A percentile compares a stretch with the other conserved stretches of the same genome.
phyloP scores from a whole-genome alignment of 495 filamentous ascomycete genomes.

The Aspergillus cristatus region DNA sequence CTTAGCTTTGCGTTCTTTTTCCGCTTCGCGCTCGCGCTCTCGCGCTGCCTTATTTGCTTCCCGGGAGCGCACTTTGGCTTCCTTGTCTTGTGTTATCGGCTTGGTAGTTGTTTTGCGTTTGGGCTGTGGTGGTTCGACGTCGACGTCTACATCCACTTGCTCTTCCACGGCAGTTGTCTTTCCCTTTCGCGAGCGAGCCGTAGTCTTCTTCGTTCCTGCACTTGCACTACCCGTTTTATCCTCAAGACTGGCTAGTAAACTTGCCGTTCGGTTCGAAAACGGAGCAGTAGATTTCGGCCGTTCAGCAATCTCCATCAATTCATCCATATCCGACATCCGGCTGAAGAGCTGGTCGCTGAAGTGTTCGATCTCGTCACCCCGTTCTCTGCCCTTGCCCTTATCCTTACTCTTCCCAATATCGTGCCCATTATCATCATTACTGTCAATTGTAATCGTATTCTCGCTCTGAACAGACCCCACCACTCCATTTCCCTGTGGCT shows the following conservation, averaged over 20 bases:
- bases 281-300: conserved; percentile 1
- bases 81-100: conserved; percentile 33
- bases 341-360: conserved; percentile 28
- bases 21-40: conserved; percentile 34
- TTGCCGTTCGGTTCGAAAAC: conserved; percentile 33
- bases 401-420: conserved; percentile 3
- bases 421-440: conserved; percentile 23
- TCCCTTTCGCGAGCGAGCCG: conserved; percentile 3
- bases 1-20: conserved; percentile 41
- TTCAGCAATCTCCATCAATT: conserved; percentile 13
- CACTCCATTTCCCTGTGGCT: neutral
- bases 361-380: conserved; percentile 24
- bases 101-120: conserved; percentile 20
- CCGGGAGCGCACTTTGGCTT: conserved; percentile 47
- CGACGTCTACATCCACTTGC: conserved; percentile 20
- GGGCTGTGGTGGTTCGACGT: conserved; percentile 12
- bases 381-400: neutral
- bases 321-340: conserved; percentile 20
- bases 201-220: conserved; percentile 1
- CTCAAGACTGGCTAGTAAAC: conserved; percentile 25
- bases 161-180: conserved; percentile 9
- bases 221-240: conserved; percentile 2
- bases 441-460: conserved; percentile 26
- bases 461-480: neutral
- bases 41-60: conserved; percentile 35